Conservation (phyloP, 2,329 filamentous ascomycete genomes). For the Verticillium longisporum region DNA sequence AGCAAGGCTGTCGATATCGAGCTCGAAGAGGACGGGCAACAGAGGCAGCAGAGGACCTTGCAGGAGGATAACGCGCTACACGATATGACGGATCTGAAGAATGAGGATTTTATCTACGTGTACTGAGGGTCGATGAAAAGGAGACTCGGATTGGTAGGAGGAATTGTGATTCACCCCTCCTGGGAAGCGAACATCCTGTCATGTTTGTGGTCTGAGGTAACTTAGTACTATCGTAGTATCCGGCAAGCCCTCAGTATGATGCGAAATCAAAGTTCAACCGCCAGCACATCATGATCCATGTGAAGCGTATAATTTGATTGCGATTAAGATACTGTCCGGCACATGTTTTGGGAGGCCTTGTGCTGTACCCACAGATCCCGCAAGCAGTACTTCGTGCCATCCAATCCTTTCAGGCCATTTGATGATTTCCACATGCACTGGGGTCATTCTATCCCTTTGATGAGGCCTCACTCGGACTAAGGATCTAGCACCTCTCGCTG, state of each 20-base stretch:
- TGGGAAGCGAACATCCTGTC: too few relatives aligned
- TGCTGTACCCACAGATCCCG: neutral
- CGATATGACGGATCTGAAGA: conserved; percentile 58
- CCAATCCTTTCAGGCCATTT: neutral
- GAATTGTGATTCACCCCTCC: too few relatives aligned
- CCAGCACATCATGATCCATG: too few relatives aligned
- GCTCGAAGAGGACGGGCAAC: conserved; percentile 27
- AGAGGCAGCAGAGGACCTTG: neutral
- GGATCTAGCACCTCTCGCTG: neutral
- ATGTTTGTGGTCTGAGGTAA: too few relatives aligned
- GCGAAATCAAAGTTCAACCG: too few relatives aligned
- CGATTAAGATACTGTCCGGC: too few relatives aligned
- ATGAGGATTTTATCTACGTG: conserved; percentile 62
- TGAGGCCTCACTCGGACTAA: too few relatives aligned
- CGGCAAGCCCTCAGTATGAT: too few relatives aligned
- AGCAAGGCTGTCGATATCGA: conserved; percentile 21
- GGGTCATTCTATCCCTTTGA: neutral
- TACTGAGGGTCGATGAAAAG: conserved; percentile 28
- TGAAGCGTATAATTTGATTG: too few relatives aligned
- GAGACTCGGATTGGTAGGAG: neutral
- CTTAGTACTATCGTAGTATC: too few relatives aligned
- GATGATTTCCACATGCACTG: neutral
- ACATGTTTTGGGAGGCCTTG: too few relatives aligned
- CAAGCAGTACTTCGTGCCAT: neutral
- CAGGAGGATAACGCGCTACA: conserved; percentile 35